These are phyloP conservation scores for Neostapfia colusana DNA, from an alignment of 176 grass and related monocot species.

Conservation along the genomic window DNA sequence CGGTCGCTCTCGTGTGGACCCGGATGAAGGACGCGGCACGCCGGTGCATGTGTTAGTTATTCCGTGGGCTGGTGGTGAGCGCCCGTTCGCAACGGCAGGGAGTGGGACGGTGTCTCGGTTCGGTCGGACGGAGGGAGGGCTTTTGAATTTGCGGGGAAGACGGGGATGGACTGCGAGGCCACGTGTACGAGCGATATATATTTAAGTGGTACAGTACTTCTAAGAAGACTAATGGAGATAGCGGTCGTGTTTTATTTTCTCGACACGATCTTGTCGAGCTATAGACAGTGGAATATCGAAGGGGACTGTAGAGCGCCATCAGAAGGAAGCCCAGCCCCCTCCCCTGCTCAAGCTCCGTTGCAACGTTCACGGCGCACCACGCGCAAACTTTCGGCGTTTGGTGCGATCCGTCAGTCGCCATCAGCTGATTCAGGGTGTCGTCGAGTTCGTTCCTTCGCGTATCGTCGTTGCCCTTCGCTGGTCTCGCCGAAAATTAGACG, in stretches of 20 bases:
- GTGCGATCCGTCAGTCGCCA: conserved; percentile 18
- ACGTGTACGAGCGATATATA: conserved; percentile 40
- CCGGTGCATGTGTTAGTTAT: not conserved
- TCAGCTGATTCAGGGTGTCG: not conserved
- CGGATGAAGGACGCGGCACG: not conserved
- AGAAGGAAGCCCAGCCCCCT: too few species aligned
- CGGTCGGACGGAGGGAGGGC: conserved; percentile 43
- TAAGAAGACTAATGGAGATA: not conserved
- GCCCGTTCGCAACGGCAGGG: not conserved
- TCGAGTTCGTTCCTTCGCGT: conserved; percentile 11
- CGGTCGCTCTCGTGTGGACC: conserved; percentile 28
- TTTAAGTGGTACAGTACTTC: not conserved
- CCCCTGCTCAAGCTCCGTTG: not conserved
- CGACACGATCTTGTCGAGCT: not conserved
- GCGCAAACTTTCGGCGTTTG: not conserved
- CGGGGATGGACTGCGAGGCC: not conserved
- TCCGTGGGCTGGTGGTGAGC: conserved; percentile 9
- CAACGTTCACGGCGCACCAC: too few species aligned
- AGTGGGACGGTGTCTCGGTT: conserved; percentile 45
- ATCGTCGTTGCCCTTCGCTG: conserved; percentile 19
- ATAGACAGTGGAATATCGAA: too few species aligned
- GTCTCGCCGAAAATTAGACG: conserved; percentile 22
- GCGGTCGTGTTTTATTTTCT: not conserved
- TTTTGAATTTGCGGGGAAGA: conserved; percentile 55
- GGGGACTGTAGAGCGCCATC: too few species aligned